phyloP scores from a whole-genome alignment of 2,329 filamentous ascomycete genomes.

The Epichloe sp. region DNA sequence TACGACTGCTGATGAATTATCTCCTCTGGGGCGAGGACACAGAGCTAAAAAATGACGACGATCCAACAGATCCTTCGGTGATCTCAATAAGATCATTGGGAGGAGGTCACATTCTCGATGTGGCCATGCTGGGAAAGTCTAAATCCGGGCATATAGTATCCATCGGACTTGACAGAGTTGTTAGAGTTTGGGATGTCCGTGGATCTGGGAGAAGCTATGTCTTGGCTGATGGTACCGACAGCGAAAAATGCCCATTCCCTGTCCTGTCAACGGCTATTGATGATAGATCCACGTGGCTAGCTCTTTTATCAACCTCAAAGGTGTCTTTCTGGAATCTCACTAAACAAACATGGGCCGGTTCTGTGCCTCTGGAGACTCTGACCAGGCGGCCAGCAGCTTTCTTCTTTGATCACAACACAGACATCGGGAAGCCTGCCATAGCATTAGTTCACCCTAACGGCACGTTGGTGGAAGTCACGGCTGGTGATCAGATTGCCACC shows the following conservation, averaged over 20 bases:
- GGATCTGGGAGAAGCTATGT: constrained; percentile 28
- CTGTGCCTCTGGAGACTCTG: constrained; percentile 33
- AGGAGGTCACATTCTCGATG: constrained; percentile 54
- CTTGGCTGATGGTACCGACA: constrained; percentile 26
- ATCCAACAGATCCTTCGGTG: constrained; percentile 31
- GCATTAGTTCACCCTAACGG: constrained; percentile 54
- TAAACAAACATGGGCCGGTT: constrained; percentile 42
- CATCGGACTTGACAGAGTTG: constrained; percentile 55
- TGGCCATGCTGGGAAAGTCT: constrained; percentile 51
- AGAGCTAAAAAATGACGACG: constrained; percentile 29
- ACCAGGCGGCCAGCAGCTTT: constrained; percentile 49
- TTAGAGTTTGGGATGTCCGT: constrained; percentile 53
- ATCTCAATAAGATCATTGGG: constrained; percentile 48
- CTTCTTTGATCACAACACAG: constrained; percentile 40
- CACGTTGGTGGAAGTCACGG: constrained; percentile 40
- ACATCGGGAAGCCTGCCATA: constrained; percentile 30
- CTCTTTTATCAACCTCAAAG: constrained; percentile 41
- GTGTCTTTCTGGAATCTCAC: constrained; percentile 52
- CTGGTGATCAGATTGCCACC: constrained; percentile 26
- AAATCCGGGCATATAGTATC: constrained; percentile 53
- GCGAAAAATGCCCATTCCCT: constrained; percentile 37
- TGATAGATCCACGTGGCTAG: constrained; percentile 49
- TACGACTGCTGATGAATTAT: constrained; percentile 61
- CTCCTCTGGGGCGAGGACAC: constrained; percentile 53
- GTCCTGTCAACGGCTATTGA: constrained; percentile 53